phyloP scores from a whole-genome alignment of 345 rosid genomes.

The Eucalyptus melliodora region DNA sequence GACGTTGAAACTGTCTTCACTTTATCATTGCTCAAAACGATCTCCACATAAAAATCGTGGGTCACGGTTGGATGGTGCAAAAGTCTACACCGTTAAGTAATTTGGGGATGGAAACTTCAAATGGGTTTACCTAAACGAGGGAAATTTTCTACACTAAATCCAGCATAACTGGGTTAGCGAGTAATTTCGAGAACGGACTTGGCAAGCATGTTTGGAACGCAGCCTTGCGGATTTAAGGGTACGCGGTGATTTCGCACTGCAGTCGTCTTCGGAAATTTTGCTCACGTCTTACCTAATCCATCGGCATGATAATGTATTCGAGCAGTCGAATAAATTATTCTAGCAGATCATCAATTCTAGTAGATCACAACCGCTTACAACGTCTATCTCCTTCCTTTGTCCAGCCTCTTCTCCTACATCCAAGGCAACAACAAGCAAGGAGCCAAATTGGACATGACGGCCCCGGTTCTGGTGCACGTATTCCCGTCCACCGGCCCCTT shows the following conservation, averaged over 20 bases:
- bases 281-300: background rate
- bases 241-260: background rate
- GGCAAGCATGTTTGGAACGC: background rate
- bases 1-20: background rate
- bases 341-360: background rate
- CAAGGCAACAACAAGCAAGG: conserved; percentile 9
- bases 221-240: background rate
- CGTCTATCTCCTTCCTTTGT: background rate
- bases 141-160: background rate
- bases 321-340: background rate
- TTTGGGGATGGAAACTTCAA: background rate
- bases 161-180: background rate
- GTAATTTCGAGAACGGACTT: background rate
- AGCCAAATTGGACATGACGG: conserved; percentile 7
- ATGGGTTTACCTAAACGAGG: background rate
- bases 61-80: background rate
- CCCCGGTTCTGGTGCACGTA: conserved; percentile 8
- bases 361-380: background rate
- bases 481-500: background rate
- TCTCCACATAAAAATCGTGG: background rate
- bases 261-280: background rate
- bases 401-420: conserved; percentile 1
- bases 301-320: background rate
- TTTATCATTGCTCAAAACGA: background rate
- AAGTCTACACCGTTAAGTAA: background rate